Percentiles rank a stretch among this genome's conserved stretches.
phyloP scores from a whole-genome alignment of 768 basidiomycete species.

The Pluteus cervinus region DNA sequence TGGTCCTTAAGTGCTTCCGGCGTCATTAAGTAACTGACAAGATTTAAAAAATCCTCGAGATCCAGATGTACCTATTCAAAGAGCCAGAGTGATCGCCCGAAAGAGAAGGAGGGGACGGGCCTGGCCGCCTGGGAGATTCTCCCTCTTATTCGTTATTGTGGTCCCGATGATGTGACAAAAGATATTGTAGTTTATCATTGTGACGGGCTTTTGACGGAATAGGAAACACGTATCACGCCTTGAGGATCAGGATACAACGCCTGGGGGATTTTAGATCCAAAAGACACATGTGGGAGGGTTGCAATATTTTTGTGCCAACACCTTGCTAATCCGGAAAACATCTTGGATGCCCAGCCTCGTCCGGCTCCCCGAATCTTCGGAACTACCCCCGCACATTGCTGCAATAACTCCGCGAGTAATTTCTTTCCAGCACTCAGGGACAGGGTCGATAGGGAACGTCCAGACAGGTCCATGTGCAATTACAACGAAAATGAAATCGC shows the following conservation, averaged over 20 bases:
- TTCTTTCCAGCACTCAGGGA: slow-evolving; percentile 25
- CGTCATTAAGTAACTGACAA: slow-evolving; percentile 54
- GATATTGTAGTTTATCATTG: slow-evolving; percentile 15
- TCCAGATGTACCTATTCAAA: too few species aligned
- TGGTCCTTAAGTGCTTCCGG: slow-evolving; percentile 50
- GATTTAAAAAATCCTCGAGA: slow-evolving; percentile 26
- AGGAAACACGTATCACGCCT: slow-evolving; percentile 27
- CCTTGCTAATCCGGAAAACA: slow-evolving; percentile 26
- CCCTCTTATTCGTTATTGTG: slow-evolving; percentile 5
- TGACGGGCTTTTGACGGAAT: slow-evolving; percentile 20
- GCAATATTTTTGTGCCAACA: slow-evolving; percentile 24
- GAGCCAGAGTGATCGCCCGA: slow-evolving; percentile 10
- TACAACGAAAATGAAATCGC: too few species aligned
- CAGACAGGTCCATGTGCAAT: slow-evolving; percentile 11
- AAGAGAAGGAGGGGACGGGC: slow-evolving; percentile 10
- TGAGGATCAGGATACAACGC: slow-evolving; percentile 30
- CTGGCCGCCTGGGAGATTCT: slow-evolving; percentile 6
- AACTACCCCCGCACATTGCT: slow-evolving; percentile 26
- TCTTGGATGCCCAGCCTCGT: slow-evolving; percentile 22
- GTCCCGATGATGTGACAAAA: slow-evolving; percentile 24
- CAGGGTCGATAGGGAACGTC: slow-evolving; percentile 14
- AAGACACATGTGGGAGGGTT: slow-evolving; percentile 26
- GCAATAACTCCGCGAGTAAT: slow-evolving; percentile 23
- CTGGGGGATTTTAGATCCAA: slow-evolving; percentile 15
- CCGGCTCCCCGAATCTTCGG: slow-evolving; percentile 23